A percentile compares a stretch with the other conserved stretches of the same genome.
Evolutionary conservation across 1,139 yeast species (phyloP).

Genomic region (Suhomyces guaymorum): DNA sequence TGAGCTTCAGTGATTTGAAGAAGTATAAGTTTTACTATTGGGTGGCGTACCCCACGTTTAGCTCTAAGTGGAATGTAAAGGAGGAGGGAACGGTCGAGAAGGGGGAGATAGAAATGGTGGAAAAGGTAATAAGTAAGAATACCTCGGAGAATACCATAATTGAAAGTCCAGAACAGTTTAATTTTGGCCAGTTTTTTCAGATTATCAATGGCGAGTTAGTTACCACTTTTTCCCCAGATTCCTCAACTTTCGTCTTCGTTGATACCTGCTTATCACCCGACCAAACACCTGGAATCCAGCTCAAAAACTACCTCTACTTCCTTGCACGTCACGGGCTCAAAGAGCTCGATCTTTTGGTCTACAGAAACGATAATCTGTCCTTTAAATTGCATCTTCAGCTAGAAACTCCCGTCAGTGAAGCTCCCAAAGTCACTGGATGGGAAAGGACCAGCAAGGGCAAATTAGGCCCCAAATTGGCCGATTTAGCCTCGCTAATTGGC

Average conservation of each 20-base stretch:
- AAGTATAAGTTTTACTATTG: constrained; percentile 86
- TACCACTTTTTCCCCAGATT: background rate
- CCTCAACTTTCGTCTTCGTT: constrained; percentile 48
- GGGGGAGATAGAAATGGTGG: constrained; percentile 1
- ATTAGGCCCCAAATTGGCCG: constrained; percentile 79
- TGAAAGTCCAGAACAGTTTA: too few relatives aligned
- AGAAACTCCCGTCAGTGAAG: constrained; percentile 13
- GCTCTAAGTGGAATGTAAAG: constrained; percentile 41
- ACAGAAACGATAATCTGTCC: constrained; percentile 31
- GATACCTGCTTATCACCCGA: constrained; percentile 57
- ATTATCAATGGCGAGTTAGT: constrained; percentile 7
- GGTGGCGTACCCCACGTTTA: constrained; percentile 76
- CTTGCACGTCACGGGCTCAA: constrained; percentile 43
- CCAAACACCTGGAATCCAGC: constrained; percentile 56
- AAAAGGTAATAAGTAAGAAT: too few relatives aligned
- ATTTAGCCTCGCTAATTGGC: constrained; percentile 75
- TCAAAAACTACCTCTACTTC: constrained; percentile 66
- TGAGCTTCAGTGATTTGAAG: constrained; percentile 84
- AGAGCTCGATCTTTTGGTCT: constrained; percentile 40
- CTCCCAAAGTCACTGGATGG: constrained; percentile 74
- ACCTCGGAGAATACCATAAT: too few relatives aligned
- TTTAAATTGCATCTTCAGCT: constrained; percentile 24
- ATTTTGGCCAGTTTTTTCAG: constrained; percentile 21
- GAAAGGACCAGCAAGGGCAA: constrained; percentile 75
- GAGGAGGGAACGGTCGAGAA: constrained; percentile 1